Percentiles rank a stretch among this genome's conserved stretches.
Conservation (phyloP, 192 early-diverging fungal genomes). For the Chytriomyces hyalinus region DNA sequence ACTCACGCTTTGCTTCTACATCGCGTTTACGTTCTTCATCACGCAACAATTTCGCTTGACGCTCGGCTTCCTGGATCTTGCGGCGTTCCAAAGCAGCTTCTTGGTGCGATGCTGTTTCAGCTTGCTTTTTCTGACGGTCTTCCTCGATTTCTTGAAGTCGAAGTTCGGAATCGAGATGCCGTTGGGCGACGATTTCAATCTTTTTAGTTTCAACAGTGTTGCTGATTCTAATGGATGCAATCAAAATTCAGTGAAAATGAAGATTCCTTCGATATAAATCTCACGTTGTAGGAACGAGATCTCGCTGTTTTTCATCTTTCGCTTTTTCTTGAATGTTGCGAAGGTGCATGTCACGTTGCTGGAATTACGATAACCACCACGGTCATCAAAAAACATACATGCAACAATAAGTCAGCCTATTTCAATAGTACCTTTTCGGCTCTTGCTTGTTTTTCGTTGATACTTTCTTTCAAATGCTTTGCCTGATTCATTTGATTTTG, state of each 20-base stretch:
- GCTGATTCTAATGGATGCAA: background rate
- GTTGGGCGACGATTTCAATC: slow-evolving; percentile 39
- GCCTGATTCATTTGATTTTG: slow-evolving; percentile 26
- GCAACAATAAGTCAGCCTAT: background rate
- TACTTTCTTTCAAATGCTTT: slow-evolving; percentile 35
- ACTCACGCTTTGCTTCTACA: slow-evolving; percentile 33
- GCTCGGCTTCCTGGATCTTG: slow-evolving; percentile 29
- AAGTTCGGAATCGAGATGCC: slow-evolving; percentile 38
- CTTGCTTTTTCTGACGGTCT: slow-evolving; percentile 29
- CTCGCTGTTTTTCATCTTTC: slow-evolving; percentile 32
- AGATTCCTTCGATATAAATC: no score
- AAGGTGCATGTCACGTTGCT: slow-evolving; percentile 36
- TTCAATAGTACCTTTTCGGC: slow-evolving; percentile 34
- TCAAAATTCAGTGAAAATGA: no score
- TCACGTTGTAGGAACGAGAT: no score
- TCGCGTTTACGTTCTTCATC: slow-evolving; percentile 40
- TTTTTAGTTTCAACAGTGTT: slow-evolving; percentile 38
- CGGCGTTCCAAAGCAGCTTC: slow-evolving; percentile 44
- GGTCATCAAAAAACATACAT: background rate
- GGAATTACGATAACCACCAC: background rate
- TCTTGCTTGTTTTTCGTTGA: slow-evolving; percentile 42
- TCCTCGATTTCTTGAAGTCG: slow-evolving; percentile 35
- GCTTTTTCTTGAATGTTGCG: slow-evolving; percentile 44
- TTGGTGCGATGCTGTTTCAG: slow-evolving; percentile 32
- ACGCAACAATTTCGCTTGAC: slow-evolving; percentile 26